Conservation (phyloP, 1,284 basidiomycete genomes). For the Macrocystidia cucumis region DNA sequence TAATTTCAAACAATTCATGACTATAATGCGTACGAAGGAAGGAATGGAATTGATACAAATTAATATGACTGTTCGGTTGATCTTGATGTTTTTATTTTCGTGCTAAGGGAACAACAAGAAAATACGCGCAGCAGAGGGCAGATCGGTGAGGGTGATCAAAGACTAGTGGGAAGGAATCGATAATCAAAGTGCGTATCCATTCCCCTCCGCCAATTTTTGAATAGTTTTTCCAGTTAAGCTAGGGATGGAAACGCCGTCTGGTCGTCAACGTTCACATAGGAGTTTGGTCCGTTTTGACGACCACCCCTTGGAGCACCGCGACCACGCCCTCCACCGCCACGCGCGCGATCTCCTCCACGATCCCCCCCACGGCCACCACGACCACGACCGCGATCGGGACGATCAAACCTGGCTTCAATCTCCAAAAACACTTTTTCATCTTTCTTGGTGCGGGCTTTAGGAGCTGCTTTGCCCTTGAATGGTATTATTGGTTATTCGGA, state of each 20-base stretch:
- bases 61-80: too few relatives aligned
- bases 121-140: too few relatives aligned
- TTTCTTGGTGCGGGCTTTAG: slow-evolving; percentile 64
- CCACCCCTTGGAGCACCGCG: slow-evolving; percentile 33
- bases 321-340: slow-evolving; percentile 29
- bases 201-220: background rate
- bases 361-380: slow-evolving; percentile 38
- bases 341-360: slow-evolving; percentile 23
- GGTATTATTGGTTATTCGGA: slow-evolving; percentile 4
- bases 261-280: slow-evolving; percentile 57
- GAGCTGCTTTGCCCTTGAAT: slow-evolving; percentile 45
- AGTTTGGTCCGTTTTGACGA: slow-evolving; percentile 20
- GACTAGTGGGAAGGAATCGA: too few relatives aligned
- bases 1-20: too few relatives aligned
- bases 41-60: too few relatives aligned
- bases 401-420: slow-evolving; percentile 73
- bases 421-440: slow-evolving; percentile 74
- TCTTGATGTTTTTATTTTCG: too few relatives aligned
- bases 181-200: too few relatives aligned
- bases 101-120: too few relatives aligned
- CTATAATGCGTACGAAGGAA: too few relatives aligned
- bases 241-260: slow-evolving; percentile 81
- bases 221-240: slow-evolving; percentile 29
- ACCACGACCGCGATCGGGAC: slow-evolving; percentile 53
- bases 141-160: too few relatives aligned